Percentiles rank a stretch among this genome's conserved stretches.
These are phyloP conservation scores for Pichia sp. DNA, from an alignment of 1,139 yeast species.

Conservation along the genomic window DNA sequence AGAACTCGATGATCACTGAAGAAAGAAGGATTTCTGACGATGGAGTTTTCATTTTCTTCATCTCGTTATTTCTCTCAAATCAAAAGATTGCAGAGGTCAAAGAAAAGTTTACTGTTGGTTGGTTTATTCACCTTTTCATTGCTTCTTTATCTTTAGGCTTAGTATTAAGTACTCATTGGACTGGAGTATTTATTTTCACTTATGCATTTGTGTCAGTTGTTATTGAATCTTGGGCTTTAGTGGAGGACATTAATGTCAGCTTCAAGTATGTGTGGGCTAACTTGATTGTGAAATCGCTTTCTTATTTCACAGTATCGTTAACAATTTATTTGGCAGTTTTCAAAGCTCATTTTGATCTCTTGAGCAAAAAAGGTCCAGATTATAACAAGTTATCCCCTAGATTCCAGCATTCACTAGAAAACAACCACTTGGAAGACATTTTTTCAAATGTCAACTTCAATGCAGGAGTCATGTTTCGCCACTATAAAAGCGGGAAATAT, in stretches of 20 bases:
- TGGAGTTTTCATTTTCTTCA: conserved; percentile 45
- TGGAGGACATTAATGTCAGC: conserved; percentile 53
- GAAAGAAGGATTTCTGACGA: conserved; percentile 50
- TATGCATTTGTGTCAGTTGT: conserved; percentile 47
- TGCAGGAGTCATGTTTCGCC: conserved; percentile 62
- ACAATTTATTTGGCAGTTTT: conserved; percentile 46
- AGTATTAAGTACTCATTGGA: conserved; percentile 46
- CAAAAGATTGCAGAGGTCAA: conserved; percentile 41
- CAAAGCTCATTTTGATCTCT: conserved; percentile 45
- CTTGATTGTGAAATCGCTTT: conserved; percentile 33
- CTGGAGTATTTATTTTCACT: conserved; percentile 48
- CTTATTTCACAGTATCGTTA: conserved; percentile 46
- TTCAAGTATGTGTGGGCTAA: conserved; percentile 35
- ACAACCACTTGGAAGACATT: conserved; percentile 38
- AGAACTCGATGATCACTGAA: conserved; percentile 51
- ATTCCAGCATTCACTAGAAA: conserved; percentile 51
- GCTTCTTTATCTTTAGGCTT: conserved; percentile 54
- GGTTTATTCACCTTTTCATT: conserved; percentile 42
- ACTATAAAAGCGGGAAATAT: conserved; percentile 56
- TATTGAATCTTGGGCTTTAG: conserved; percentile 48
- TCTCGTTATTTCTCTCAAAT: conserved; percentile 41
- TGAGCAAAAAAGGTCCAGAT: conserved; percentile 49
- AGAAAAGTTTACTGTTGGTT: conserved; percentile 37
- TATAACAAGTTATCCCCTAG: conserved; percentile 49
- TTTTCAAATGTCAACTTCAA: conserved; percentile 60